Evolutionary conservation across 2,329 filamentous ascomycete genomes (phyloP).

Genomic region (Exophiala sideris): DNA sequence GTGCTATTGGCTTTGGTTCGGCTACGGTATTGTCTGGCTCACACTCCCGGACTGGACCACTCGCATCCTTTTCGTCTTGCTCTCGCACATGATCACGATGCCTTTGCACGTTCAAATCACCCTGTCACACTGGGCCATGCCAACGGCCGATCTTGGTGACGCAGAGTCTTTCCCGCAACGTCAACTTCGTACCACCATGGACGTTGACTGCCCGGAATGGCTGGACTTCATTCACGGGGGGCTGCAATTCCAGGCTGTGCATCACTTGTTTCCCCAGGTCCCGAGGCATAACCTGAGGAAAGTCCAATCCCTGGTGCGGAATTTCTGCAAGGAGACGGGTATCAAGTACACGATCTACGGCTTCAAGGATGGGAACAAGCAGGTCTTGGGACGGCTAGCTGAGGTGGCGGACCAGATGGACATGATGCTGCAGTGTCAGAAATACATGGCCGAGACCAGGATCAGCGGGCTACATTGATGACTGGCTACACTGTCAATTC

Average conservation of each 20-base stretch:
- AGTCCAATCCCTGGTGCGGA: slow-evolving; percentile 70
- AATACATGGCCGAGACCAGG: slow-evolving; percentile 29
- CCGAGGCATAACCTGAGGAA: slow-evolving; percentile 78
- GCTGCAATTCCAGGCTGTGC: slow-evolving; percentile 83
- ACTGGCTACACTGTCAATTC: too few species aligned
- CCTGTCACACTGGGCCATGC: slow-evolving; percentile 90
- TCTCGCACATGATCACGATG: slow-evolving; percentile 77
- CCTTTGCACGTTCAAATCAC: slow-evolving; percentile 88
- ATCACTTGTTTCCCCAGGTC: slow-evolving; percentile 79
- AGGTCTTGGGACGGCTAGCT: slow-evolving; percentile 71
- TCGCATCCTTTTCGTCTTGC: slow-evolving; percentile 70
- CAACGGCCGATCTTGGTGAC: slow-evolving; percentile 77
- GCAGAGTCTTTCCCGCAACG: slow-evolving; percentile 84
- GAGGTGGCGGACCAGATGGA: slow-evolving; percentile 77
- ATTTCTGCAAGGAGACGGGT: slow-evolving; percentile 76
- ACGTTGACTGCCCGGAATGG: slow-evolving; percentile 83
- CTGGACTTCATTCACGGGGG: slow-evolving; percentile 87
- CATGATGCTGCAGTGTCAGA: slow-evolving; percentile 72
- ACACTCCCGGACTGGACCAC: slow-evolving; percentile 66
- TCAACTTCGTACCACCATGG: slow-evolving; percentile 92
- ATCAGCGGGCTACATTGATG: slow-evolving; percentile 2
- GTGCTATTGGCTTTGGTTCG: slow-evolving; percentile 85
- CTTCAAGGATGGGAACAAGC: slow-evolving; percentile 77
- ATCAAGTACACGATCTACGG: slow-evolving; percentile 84
- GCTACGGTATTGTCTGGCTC: slow-evolving; percentile 74